Evolutionary conservation across 805 yeast genomes (phyloP), one percentile per base, ranked within the genome.

Genomic region (Yamadazyma philogaea): DNA sequence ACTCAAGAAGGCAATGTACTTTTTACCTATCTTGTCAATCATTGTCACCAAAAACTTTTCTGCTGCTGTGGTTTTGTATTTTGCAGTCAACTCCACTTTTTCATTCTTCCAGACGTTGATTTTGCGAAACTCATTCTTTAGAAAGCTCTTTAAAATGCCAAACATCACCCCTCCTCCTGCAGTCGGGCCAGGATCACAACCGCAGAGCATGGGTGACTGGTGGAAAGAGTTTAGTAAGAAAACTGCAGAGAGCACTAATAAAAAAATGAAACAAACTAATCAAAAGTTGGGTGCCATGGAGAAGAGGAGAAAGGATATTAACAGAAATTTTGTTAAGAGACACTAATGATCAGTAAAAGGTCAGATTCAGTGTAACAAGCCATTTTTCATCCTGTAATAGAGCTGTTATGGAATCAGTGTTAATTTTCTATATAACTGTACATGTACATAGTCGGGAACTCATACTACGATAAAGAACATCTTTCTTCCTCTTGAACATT

Each of bases 11-110:
- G 61, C 84, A 17, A 77, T 91, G 70, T 79, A 83, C 30, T 71
- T 76, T 33, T 63, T 88, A 54, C 98, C 98, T 12, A 73, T 89
- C 50, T 67, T 83, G 22, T 88, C 96, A 3, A 82, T 91, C 47
- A 81, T 90, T n/a, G 79, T 91, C 52, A 91, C 97, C 3, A 86
- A 85, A 84, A 76, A 82, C 40, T 75, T 91, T 56, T 83, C 96
- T 1, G 78, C 96, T 1, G 95, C 86, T 30, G 88, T 89, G 27
- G 82, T 90, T 49, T 71, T 88, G 39, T 93, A 90, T 60, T 87
- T 91, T 63, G 82, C 91, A 5, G 80, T 85, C 28, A 88, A 89
- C 59, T 87, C 96, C 44, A 50, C 80, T 11, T 79, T 78, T 53
- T 85, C 96, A 0, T 76, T 86, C 38, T 36, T 78, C 15, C 98